Conservation (phyloP, 2,329 filamentous ascomycete genomes). For the Paecilomyces sp. region DNA sequence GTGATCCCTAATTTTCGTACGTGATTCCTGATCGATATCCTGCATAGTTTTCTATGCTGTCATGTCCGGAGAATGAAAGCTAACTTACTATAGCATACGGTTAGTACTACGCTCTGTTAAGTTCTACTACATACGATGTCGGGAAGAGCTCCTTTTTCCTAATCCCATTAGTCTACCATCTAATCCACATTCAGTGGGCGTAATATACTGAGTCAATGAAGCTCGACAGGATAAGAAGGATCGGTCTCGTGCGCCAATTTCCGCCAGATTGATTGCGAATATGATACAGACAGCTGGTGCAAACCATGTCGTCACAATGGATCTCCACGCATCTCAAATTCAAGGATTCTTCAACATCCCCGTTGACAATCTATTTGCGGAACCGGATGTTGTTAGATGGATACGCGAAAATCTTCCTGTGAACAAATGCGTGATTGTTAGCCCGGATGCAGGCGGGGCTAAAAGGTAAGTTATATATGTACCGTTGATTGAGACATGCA, state of each 20-base stretch:
- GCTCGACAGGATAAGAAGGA: slow-evolving; percentile 98
- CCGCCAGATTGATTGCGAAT: slow-evolving; percentile 90
- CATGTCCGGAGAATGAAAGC: neutral
- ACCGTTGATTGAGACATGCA: neutral
- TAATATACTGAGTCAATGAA: slow-evolving; percentile 42
- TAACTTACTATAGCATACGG: neutral
- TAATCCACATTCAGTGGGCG: neutral
- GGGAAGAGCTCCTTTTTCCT: neutral
- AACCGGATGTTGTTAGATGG: slow-evolving; percentile 86
- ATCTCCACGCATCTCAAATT: slow-evolving; percentile 87
- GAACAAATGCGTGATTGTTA: slow-evolving; percentile 85
- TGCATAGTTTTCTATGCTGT: neutral
- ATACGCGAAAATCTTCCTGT: slow-evolving; percentile 78
- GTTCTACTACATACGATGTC: neutral
- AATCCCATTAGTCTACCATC: neutral
- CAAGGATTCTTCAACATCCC: slow-evolving; percentile 91
- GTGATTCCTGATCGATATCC: neutral
- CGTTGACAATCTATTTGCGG: slow-evolving; percentile 80
- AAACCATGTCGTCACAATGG: slow-evolving; percentile 93
- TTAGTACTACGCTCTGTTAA: neutral
- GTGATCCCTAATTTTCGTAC: slow-evolving; percentile 90
- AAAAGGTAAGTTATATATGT: slow-evolving; percentile 46
- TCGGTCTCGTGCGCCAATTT: slow-evolving; percentile 91
- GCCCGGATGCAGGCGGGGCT: slow-evolving; percentile 87
- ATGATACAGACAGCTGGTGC: slow-evolving; percentile 94